phyloP scores from a whole-genome alignment of 192 early-diverging fungal genomes.

The Funneliformis geosporum region DNA sequence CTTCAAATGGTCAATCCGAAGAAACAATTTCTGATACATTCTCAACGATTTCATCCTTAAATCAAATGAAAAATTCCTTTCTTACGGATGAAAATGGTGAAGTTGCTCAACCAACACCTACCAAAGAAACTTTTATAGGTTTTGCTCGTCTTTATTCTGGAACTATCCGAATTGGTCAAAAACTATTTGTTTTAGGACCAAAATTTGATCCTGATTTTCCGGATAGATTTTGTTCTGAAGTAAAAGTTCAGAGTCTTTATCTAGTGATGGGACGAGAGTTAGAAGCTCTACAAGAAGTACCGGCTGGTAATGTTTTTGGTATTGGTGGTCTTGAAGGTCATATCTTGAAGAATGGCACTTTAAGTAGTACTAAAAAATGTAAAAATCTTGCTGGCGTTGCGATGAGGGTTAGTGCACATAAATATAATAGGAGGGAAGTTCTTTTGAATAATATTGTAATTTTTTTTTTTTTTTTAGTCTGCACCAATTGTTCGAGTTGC shows the following conservation, averaged over 20 bases:
- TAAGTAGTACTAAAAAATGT: slow-evolving; percentile 72
- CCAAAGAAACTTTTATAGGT: slow-evolving; percentile 78
- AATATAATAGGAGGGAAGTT: background rate
- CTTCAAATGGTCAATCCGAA: slow-evolving; percentile 37
- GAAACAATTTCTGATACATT: slow-evolving; percentile 12
- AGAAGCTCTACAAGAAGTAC: slow-evolving; percentile 75
- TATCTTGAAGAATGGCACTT: slow-evolving; percentile 93
- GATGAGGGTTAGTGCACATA: slow-evolving; percentile 35
- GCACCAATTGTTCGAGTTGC: slow-evolving; percentile 97
- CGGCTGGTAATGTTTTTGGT: slow-evolving; percentile 96
- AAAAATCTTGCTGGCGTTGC: slow-evolving; percentile 76
- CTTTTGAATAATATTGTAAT: background rate
- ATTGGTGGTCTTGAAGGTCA: slow-evolving; percentile 86
- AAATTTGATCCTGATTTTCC: slow-evolving; percentile 81
- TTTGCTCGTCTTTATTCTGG: slow-evolving; percentile 95
- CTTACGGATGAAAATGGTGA: slow-evolving; percentile 38
- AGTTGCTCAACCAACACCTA: slow-evolving; percentile 38
- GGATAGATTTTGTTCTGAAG: slow-evolving; percentile 61
- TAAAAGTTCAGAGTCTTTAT: slow-evolving; percentile 79
- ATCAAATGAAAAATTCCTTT: background rate
- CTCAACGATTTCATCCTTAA: slow-evolving; percentile 22
- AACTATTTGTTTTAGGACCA: slow-evolving; percentile 86
- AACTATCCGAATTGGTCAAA: slow-evolving; percentile 82
- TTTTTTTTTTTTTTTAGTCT: slow-evolving; percentile 35
- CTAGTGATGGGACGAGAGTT: slow-evolving; percentile 98